Base-by-base conservation (phyloP, 345 rosid genomes). In the Xanthoceras sorbifolium region DNA sequence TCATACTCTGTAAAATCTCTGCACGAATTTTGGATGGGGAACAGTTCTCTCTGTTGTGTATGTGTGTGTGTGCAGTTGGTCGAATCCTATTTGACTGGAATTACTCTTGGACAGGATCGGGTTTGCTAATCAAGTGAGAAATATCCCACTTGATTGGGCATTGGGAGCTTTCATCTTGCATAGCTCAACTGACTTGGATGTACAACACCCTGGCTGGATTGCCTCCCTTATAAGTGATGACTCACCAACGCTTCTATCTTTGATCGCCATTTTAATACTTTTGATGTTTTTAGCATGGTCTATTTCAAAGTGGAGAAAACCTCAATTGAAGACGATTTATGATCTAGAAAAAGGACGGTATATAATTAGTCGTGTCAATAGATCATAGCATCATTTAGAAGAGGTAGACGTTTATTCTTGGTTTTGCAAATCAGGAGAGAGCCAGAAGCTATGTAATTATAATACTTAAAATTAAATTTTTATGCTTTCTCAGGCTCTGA, bases 291-390 rank as follows among this genome's bases (percentile, higher is more conserved):
- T 82, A 77, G 90, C 87, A 38, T 92, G 89, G 90, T 77, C 83
- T 55, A 66, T 91, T 82, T 87, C 88, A 11, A 92, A 90, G 78
- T 96, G 93, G 88, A 87, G 92, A 84, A 93, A 92, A 82, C 91
- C 97, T 40, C 91, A 88, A 82, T 76, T 92, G 76, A 93, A 96
- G 87, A 90, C 93, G 0, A 78, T 92, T 46, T 93, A 90, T 64
- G 97, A 93, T 84, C 88, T 93, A 64, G 97, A 96, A 87, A 96
- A 93, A 85, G 99, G 97, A 69, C 82, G 98, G 73, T 95, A 93
- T 81, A 89, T 85, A 80, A 79, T 92, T 29, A 93, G 93, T 44
- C 89, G 93, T 57, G 80, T 90, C 66, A 85, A 77, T 81, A 88
- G 89, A 84, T 84, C 71, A 80, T 79, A 59, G 73, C 62, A 34